Base-by-base conservation (phyloP, 1,284 basidiomycete genomes). In the Austropuccinia psidii region DNA sequence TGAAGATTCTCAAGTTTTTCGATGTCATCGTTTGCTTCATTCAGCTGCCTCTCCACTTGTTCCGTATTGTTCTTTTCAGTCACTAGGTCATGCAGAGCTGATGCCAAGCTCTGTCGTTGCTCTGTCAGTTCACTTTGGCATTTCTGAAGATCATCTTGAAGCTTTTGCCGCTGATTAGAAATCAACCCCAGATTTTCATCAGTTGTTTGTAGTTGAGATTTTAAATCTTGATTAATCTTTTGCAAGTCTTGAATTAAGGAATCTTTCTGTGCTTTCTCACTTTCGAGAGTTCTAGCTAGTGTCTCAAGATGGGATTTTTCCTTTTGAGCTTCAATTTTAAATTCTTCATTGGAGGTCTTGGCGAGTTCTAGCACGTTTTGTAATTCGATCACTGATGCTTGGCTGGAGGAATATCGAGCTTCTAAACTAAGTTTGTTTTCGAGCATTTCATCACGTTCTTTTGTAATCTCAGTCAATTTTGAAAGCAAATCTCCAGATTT, bases 1-100 rank as follows among this genome's bases (percentile, higher is more conserved):
- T 65, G 64, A 9, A 39, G 57, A 7, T 45, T 54, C 8, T 11
- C 24, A 37, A 62, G 1, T 21, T 52, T 58, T 43, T 73, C 49
- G 47, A 61, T 61, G 19, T 60, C 35, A 11, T 33, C 24, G 29
- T 43, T 62, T 33, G 37, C 24, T 24, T 31, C 33, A 31, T 27
- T 29, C 43, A 73, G 31, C 49, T 73, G 58, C 64, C 31, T 41
- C 52, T 73, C 50, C 27, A 65, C 15, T 24, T 73, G 49, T 33
- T 62, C 47, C 47, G 64, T n/a, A 33, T 37, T 17, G 13, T 57
- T 64, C 41, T 73, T 73, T 13, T n/a, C 58, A 1, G 50, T 54
- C n/a, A 54, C 49, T 11, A 73, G 39, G 64, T 73, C 70, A 24
- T 73, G 70, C 29, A 62, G 33, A 35, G 45, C 43, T 4, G 70